Conservation (phyloP, 768 basidiomycete genomes). For the Agrocybe pediades region DNA sequence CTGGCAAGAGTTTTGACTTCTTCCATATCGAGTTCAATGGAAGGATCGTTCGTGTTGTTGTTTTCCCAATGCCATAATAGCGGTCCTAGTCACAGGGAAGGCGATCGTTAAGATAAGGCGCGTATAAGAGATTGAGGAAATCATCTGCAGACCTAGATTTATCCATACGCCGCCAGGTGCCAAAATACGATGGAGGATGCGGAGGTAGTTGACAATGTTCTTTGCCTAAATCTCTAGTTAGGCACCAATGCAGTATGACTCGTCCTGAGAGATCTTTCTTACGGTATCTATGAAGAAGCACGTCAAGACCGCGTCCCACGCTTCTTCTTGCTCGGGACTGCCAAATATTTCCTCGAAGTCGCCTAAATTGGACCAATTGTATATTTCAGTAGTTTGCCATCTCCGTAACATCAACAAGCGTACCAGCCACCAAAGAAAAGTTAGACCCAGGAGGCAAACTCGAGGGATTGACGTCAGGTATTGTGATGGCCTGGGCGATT, state of each 20-base stretch:
- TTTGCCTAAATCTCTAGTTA: conserved; percentile 58
- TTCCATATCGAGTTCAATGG: conserved; percentile 87
- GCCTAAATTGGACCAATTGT: conserved; percentile 40
- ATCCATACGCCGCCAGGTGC: conserved; percentile 91
- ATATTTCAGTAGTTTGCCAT: not conserved
- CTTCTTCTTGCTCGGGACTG: conserved; percentile 59
- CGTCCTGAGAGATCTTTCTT: conserved; percentile 18
- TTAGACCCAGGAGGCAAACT: conserved; percentile 63
- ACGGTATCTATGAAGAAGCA: conserved; percentile 99
- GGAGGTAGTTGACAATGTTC: conserved; percentile 88
- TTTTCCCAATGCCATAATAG: conserved; percentile 98
- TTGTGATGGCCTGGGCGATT: conserved; percentile 65
- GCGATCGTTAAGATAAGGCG: not conserved
- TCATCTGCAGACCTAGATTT: conserved; percentile 51
- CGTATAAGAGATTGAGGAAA: not conserved
- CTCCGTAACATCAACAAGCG: conserved; percentile 16
- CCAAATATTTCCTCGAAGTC: conserved; percentile 96
- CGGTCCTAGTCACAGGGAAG: conserved; percentile 55
- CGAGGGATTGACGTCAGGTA: conserved; percentile 86
- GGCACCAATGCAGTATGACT: not conserved
- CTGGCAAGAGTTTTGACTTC: conserved; percentile 79
- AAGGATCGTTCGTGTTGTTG: conserved; percentile 75
- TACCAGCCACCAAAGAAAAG: conserved; percentile 87
- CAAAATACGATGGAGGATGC: conserved; percentile 82
- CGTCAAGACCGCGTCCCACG: conserved; percentile 89